Evolutionary conservation across 2,329 filamentous ascomycete species (phyloP).

Genomic region (Colletotrichum melonis): DNA sequence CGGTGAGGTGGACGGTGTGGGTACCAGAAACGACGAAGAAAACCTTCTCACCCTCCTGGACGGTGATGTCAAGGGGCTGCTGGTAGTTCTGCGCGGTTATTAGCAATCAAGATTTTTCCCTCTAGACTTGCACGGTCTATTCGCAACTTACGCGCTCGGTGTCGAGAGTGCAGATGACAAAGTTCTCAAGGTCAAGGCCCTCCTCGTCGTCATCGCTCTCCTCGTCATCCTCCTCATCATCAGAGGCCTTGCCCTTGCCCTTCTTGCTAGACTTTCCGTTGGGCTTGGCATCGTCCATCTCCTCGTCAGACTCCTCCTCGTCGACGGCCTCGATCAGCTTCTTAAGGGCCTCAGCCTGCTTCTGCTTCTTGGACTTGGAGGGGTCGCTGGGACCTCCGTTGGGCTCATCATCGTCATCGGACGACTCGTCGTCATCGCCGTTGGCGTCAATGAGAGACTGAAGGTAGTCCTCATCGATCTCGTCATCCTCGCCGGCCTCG

Average conservation of each 20-base stretch:
- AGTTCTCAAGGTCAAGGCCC: slow-evolving; percentile 81
- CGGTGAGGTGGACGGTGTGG: slow-evolving; percentile 91
- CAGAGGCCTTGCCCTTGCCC: slow-evolving; percentile 75
- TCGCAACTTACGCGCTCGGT: slow-evolving; percentile 79
- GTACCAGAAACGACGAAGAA: slow-evolving; percentile 94
- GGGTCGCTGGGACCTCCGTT: slow-evolving; percentile 95
- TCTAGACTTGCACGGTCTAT: neutral
- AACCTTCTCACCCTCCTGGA: slow-evolving; percentile 88
- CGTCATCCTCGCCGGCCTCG: slow-evolving; percentile 66
- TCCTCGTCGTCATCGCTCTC: slow-evolving; percentile 68
- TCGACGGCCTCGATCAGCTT: slow-evolving; percentile 78
- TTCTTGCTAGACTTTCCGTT: slow-evolving; percentile 74
- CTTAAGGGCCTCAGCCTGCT: slow-evolving; percentile 80
- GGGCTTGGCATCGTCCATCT: slow-evolving; percentile 77
- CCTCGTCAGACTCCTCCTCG: slow-evolving; percentile 71
- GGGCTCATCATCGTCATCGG: slow-evolving; percentile 59
- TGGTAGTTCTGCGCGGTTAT: slow-evolving; percentile 79
- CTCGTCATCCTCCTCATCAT: slow-evolving; percentile 68
- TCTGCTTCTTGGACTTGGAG: slow-evolving; percentile 87
- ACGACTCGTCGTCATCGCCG: slow-evolving; percentile 65
- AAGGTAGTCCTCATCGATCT: slow-evolving; percentile 76
- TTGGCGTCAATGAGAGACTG: slow-evolving; percentile 63
- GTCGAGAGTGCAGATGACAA: slow-evolving; percentile 95
- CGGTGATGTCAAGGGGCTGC: slow-evolving; percentile 92
- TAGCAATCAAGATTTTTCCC: neutral